Evolutionary conservation across 176 grass and related monocot species (phyloP).

Genomic region (Bolboschoenus planiculmis): DNA sequence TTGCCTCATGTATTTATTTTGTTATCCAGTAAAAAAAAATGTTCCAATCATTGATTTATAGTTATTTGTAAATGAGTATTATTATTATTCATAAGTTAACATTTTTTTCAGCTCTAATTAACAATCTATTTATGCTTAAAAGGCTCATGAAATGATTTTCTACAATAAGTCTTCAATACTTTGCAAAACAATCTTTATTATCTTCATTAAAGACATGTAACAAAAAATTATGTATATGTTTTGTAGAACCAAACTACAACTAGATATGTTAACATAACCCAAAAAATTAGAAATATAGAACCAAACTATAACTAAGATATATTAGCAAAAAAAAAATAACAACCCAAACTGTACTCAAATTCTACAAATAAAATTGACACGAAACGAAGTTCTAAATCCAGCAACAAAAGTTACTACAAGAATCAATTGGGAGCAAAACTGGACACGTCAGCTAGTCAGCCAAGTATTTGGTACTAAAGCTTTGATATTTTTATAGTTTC

Average conservation of each 20-base stretch:
- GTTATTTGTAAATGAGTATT: slow-evolving; percentile 1
- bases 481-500: neutral
- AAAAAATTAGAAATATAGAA: no score
- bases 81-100: slow-evolving; percentile 14
- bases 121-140: slow-evolving; percentile 3
- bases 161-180: neutral
- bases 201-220: neutral
- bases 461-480: neutral
- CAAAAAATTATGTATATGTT: neutral
- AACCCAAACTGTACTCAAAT: neutral
- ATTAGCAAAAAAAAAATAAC: neutral
- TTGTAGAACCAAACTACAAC: neutral
- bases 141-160: neutral
- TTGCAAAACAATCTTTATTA: neutral
- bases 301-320: neutral
- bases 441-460: neutral
- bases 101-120: neutral
- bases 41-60: slow-evolving; percentile 21
- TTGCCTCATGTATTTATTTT: slow-evolving; percentile 31
- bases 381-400: neutral
- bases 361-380: neutral
- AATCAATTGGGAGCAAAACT: neutral
- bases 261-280: neutral
- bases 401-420: neutral
- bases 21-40: slow-evolving; percentile 20